phyloP scores from a whole-genome alignment of 139 green algal species.

The Chlamydomonas incerta region DNA sequence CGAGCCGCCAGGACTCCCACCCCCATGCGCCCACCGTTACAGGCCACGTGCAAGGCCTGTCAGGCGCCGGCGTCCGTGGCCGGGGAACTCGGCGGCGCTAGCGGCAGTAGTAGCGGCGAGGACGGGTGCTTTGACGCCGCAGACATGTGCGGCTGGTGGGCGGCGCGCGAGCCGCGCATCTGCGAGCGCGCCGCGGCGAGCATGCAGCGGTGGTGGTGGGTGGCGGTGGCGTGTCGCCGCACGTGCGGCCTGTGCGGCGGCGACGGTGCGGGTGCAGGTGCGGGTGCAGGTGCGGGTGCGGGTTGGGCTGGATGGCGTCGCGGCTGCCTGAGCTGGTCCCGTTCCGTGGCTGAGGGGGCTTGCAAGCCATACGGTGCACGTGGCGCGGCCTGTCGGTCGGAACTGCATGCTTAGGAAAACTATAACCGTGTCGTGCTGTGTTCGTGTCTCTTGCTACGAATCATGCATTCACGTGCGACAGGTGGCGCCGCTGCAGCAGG shows the following conservation, averaged over 20 bases:
- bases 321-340: too few relatives aligned
- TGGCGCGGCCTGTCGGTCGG: too few relatives aligned
- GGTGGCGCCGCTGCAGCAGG: neutral
- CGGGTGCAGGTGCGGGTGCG: neutral
- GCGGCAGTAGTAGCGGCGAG: neutral
- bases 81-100: too few relatives aligned
- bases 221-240: slow-evolving; percentile 19
- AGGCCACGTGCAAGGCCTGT: slow-evolving; percentile 10
- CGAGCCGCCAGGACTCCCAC: too few relatives aligned
- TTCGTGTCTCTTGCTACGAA: too few relatives aligned
- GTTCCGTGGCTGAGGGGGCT: too few relatives aligned
- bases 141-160: slow-evolving; percentile 31
- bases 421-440: too few relatives aligned
- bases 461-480: too few relatives aligned
- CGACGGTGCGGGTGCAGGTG: neutral
- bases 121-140: neutral
- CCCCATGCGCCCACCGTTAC: too few relatives aligned
- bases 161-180: neutral
- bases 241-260: slow-evolving; percentile 24
- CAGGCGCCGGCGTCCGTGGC: neutral
- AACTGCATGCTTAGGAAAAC: too few relatives aligned
- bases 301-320: too few relatives aligned
- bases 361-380: too few relatives aligned
- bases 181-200: slow-evolving; percentile 13
- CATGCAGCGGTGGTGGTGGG: slow-evolving; percentile 27